Evolutionary conservation across 305 asterid genomes (phyloP).

Genomic region (Plantago rigida): DNA sequence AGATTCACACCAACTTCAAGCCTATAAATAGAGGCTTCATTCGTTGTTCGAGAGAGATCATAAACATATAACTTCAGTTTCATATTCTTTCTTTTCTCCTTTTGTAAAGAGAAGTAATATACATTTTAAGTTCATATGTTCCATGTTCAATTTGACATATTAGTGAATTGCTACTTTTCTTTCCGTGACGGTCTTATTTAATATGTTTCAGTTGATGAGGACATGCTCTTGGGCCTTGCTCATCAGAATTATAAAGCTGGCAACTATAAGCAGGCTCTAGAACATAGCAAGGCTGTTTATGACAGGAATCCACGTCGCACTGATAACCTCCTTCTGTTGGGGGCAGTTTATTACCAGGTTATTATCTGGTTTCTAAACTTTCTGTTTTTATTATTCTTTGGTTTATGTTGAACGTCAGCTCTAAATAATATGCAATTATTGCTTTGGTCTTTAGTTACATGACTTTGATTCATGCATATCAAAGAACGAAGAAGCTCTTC

Average conservation of each 20-base stretch:
- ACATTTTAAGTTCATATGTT: too few species aligned
- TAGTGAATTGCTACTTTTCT: not conserved
- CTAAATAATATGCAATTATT: slow-evolving; percentile 7
- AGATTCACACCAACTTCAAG: too few species aligned
- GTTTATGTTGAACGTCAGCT: slow-evolving; percentile 18
- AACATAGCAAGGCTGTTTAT: slow-evolving; percentile 74
- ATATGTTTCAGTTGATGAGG: slow-evolving; percentile 66
- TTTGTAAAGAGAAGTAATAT: too few species aligned
- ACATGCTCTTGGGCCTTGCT: slow-evolving; percentile 66
- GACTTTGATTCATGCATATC: slow-evolving; percentile 80
- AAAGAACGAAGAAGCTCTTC: slow-evolving; percentile 90
- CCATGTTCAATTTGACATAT: too few species aligned
- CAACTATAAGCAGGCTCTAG: slow-evolving; percentile 78
- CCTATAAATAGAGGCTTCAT: too few species aligned
- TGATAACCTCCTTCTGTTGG: slow-evolving; percentile 87
- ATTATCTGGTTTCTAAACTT: slow-evolving; percentile 16
- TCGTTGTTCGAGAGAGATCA: too few species aligned
- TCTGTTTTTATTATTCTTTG: slow-evolving; percentile 7
- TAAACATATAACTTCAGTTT: too few species aligned
- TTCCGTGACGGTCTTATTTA: slow-evolving; percentile 11
- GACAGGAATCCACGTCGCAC: slow-evolving; percentile 79
- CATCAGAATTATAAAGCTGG: slow-evolving; percentile 86
- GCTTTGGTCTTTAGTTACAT: slow-evolving; percentile 52
- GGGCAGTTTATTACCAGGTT: slow-evolving; percentile 93
- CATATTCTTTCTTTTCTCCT: too few species aligned